These are phyloP conservation scores for Epichloe hybrida DNA, from an alignment of 2,329 filamentous ascomycete genomes.

Conservation along the genomic window DNA sequence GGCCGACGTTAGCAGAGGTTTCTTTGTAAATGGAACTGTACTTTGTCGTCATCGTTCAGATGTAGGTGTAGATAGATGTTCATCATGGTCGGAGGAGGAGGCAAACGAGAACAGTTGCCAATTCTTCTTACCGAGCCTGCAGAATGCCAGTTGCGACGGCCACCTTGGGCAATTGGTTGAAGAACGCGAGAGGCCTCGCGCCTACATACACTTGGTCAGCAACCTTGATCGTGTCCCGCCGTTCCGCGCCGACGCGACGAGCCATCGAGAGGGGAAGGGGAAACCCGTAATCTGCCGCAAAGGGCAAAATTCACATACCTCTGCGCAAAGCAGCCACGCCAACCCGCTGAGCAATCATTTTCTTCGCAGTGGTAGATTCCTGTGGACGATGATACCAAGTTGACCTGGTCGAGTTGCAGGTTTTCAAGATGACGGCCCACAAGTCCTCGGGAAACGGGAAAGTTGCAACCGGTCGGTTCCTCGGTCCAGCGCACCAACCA, in stretches of 20 bases:
- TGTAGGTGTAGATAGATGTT: no score
- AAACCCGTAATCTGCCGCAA: background rate
- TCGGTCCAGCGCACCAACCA: conserved; percentile 32
- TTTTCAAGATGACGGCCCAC: background rate
- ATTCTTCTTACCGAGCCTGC: conserved; percentile 29
- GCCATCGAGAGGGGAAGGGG: no score
- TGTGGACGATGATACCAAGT: background rate
- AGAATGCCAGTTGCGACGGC: conserved; percentile 28
- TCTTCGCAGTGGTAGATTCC: conserved; percentile 9
- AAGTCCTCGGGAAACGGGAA: background rate
- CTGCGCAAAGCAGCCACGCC: conserved; percentile 45
- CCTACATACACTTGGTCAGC: conserved; percentile 14
- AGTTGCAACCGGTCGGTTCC: conserved; percentile 21
- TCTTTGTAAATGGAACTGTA: no score
- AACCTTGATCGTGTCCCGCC: no score
- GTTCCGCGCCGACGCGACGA: background rate
- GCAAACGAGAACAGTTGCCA: background rate
- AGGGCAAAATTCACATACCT: conserved; percentile 26
- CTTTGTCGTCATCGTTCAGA: no score
- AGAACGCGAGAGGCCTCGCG: conserved; percentile 32
- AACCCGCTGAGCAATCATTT: conserved; percentile 44
- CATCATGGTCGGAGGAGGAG: background rate
- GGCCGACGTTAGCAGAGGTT: background rate
- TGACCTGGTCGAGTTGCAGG: background rate
- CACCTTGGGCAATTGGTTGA: conserved; percentile 29